Evolutionary conservation across 1,139 yeast species (phyloP), one percentile per base, ranked within the genome.

Genomic region (Trichomonascaceae sp.): DNA sequence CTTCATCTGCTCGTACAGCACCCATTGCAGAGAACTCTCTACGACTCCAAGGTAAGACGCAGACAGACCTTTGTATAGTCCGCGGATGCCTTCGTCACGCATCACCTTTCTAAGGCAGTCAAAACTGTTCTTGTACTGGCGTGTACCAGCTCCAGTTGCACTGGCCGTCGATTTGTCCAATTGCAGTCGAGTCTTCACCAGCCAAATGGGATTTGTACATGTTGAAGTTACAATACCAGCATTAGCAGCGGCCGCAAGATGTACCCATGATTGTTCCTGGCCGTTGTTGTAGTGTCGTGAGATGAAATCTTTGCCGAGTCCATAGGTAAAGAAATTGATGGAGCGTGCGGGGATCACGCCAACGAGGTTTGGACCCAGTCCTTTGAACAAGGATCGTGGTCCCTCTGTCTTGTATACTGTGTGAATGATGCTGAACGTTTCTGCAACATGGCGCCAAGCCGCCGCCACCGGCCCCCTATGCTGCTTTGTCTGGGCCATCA

Each of bases 271-370:
- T 13, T 76, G 76, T 50, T 85, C 95, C 41, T 76, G 52, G 3
- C 89, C 89, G 36, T 76, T 54, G 53, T 78, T 77, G 56, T 84
- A 73, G 31, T 69, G 62, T 17, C 62, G 60, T 8, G 85, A 68
- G 15, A 85, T 59, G 13, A 79, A 37, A 17, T 81, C 89, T 51
- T 92, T 92, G 5, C 93, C 74, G 14, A 82, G 65, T n/a, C 96
- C 95, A 54, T 92, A 92, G 0, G 97, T 84, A 64, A 87, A 87
- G 57, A 92, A 92, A 58, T 92, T 92, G 45, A 92, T 92, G 16
- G 96, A 80, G 52, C 99, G 68, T 1, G 99, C 97, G 0, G 99
- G 99, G 30, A 92, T 87, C n/a, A 89, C 98, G 30, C 99, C 99
- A 14, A 89, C 93, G 45, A 92, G 65, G 50, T 87, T 89, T 4